A percentile compares a stretch with the other conserved stretches of the same genome.
Evolutionary conservation across 345 rosid genomes (phyloP).

Genomic region (Noccaea caerulescens): DNA sequence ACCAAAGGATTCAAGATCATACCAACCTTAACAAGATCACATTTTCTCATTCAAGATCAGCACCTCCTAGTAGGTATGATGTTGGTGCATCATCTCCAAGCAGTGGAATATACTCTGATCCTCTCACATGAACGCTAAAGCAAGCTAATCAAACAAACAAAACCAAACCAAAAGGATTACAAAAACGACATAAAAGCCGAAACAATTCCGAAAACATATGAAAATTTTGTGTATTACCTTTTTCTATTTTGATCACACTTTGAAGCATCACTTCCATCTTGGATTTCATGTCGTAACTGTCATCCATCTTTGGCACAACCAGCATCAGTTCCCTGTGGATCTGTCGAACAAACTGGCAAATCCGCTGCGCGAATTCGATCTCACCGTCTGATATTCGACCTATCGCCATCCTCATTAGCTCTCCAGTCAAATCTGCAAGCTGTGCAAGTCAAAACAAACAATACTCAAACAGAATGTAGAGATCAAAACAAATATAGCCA

Average conservation of each 20-base stretch:
- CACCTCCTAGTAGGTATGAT: slow-evolving; percentile 54
- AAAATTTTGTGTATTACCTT: slow-evolving; percentile 53
- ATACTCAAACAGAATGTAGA: neutral
- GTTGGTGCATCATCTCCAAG: slow-evolving; percentile 64
- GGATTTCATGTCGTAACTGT: slow-evolving; percentile 75
- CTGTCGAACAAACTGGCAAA: slow-evolving; percentile 77
- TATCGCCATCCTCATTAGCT: slow-evolving; percentile 93
- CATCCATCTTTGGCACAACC: slow-evolving; percentile 85
- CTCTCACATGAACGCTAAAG: slow-evolving; percentile 84
- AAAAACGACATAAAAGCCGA: slow-evolving; percentile 18
- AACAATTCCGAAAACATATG: slow-evolving; percentile 3
- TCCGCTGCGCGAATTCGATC: slow-evolving; percentile 74
- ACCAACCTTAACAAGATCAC: slow-evolving; percentile 36
- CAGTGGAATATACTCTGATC: slow-evolving; percentile 72
- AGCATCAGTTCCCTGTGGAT: slow-evolving; percentile 80
- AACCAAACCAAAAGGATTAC: slow-evolving; percentile 9
- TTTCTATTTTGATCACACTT: slow-evolving; percentile 89
- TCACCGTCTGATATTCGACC: slow-evolving; percentile 92
- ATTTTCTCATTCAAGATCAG: slow-evolving; percentile 54
- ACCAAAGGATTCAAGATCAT: slow-evolving; percentile 16
- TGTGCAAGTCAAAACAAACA: slow-evolving; percentile 38
- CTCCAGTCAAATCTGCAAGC: slow-evolving; percentile 99
- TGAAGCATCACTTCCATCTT: slow-evolving; percentile 96
- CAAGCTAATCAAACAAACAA: slow-evolving; percentile 60
- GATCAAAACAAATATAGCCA: neutral